Evolutionary conservation across 2,329 filamentous ascomycete species (phyloP).

Genomic region (Cladosporium austrohemisphaericum): DNA sequence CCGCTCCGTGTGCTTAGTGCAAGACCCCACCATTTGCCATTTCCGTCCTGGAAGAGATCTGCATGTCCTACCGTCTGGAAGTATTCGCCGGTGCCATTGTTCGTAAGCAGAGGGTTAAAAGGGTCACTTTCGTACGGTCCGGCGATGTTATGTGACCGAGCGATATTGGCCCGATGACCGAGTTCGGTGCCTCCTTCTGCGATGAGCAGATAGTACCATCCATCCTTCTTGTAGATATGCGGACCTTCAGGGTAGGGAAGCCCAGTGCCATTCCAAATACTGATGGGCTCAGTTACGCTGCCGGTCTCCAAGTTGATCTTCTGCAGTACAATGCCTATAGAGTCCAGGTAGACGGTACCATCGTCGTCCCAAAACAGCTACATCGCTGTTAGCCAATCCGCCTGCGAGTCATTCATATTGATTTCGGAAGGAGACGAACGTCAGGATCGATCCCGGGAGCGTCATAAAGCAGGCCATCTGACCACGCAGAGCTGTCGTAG

Average conservation of each 20-base stretch:
- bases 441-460: constrained; percentile 22
- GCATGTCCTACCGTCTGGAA: constrained; percentile 55
- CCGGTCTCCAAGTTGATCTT: constrained; percentile 35
- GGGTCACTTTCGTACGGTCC: constrained; percentile 26
- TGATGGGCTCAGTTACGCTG: constrained; percentile 20
- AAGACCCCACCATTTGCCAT: constrained; percentile 52
- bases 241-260: constrained; percentile 34
- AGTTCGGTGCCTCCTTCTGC: constrained; percentile 40
- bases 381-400: too few species aligned
- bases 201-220: constrained; percentile 36
- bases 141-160: constrained; percentile 35
- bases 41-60: constrained; percentile 52
- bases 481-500: constrained; percentile 45
- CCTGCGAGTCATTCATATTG: too few species aligned
- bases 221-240: constrained; percentile 38
- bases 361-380: constrained; percentile 58
- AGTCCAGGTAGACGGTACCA: constrained; percentile 49
- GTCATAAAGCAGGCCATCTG: constrained; percentile 47
- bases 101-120: constrained; percentile 26
- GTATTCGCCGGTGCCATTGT: constrained; percentile 27
- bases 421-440: too few species aligned
- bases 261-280: constrained; percentile 37
- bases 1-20: constrained; percentile 46
- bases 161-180: constrained; percentile 38
- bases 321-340: constrained; percentile 29